Percentiles rank a stretch among this genome's conserved stretches.
phyloP scores from a whole-genome alignment of 768 basidiomycete species.

The Termitomyces sp. region DNA sequence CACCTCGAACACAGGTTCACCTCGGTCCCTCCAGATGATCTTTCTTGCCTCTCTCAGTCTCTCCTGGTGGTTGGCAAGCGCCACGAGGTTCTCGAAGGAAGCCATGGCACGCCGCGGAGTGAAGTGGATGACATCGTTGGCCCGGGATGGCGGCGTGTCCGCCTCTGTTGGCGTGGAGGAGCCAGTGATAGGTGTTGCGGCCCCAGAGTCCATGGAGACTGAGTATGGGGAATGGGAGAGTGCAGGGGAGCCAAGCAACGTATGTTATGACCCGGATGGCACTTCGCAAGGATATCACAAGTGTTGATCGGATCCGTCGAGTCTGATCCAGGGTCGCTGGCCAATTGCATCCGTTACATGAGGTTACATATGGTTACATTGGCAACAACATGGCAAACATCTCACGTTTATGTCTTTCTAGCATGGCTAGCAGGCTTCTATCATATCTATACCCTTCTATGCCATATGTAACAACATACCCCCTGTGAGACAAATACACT shows the following conservation, averaged over 20 bases:
- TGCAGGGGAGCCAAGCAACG: background rate
- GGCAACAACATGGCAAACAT: too few species aligned
- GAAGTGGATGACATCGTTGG: slow-evolving; percentile 36
- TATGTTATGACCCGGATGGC: background rate
- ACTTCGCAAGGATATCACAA: background rate
- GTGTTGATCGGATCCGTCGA: too few species aligned
- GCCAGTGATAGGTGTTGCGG: slow-evolving; percentile 8
- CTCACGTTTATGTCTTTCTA: too few species aligned
- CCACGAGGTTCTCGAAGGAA: slow-evolving; percentile 82
- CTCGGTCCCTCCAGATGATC: slow-evolving; percentile 79
- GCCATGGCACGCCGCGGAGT: slow-evolving; percentile 57
- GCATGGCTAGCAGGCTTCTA: too few species aligned
- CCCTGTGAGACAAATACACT: too few species aligned
- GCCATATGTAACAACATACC: too few species aligned
- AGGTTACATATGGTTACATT: too few species aligned
- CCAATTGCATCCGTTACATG: background rate
- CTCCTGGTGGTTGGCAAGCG: slow-evolving; percentile 82
- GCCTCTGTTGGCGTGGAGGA: slow-evolving; percentile 11
- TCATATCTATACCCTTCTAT: too few species aligned
- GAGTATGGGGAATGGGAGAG: too few species aligned
- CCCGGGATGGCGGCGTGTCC: background rate
- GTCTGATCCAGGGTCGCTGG: background rate
- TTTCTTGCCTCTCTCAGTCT: slow-evolving; percentile 67
- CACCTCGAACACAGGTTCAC: slow-evolving; percentile 71
- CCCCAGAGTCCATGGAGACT: slow-evolving; percentile 12